Evolutionary conservation across 495 filamentous ascomycete species (phyloP).

Genomic region (Podospora tetraspora): DNA sequence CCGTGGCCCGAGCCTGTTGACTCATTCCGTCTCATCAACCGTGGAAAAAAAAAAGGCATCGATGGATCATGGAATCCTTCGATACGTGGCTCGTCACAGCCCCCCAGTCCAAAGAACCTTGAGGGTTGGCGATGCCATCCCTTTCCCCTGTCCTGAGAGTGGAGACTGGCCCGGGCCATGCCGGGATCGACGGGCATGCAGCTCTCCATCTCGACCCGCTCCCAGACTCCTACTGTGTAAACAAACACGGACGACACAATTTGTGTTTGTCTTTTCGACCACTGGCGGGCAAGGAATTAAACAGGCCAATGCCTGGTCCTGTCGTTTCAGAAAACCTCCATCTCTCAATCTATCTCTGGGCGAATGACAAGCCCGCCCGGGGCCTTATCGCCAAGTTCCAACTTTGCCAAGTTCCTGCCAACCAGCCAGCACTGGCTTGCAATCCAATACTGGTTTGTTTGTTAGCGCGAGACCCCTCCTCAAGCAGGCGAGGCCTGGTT

Average conservation of each 20-base stretch:
- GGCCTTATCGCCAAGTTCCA: not conserved
- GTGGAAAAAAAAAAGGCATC: not conserved
- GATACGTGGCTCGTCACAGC: not conserved
- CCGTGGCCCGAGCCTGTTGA: not conserved
- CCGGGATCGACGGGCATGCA: not conserved
- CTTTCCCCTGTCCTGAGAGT: not conserved
- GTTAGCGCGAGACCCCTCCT: too few species aligned
- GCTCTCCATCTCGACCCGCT: conserved; percentile 8
- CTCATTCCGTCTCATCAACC: not conserved
- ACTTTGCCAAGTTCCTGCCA: not conserved
- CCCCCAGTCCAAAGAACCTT: not conserved
- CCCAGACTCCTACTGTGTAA: too few species aligned
- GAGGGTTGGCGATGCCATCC: not conserved
- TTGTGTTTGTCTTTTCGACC: not conserved
- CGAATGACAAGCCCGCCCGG: not conserved
- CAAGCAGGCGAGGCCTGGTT: too few species aligned
- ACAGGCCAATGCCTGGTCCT: not conserved
- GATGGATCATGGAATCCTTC: not conserved
- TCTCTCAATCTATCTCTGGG: not conserved
- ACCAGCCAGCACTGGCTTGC: not conserved
- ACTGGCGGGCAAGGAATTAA: not conserved
- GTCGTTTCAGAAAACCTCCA: conserved; percentile 5
- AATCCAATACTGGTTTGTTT: too few species aligned
- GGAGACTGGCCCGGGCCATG: not conserved
- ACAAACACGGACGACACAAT: not conserved